Evolutionary conservation across 345 rosid genomes (phyloP), one percentile per base, ranked within the genome.

Genomic region (Gossypium longicalyx): DNA sequence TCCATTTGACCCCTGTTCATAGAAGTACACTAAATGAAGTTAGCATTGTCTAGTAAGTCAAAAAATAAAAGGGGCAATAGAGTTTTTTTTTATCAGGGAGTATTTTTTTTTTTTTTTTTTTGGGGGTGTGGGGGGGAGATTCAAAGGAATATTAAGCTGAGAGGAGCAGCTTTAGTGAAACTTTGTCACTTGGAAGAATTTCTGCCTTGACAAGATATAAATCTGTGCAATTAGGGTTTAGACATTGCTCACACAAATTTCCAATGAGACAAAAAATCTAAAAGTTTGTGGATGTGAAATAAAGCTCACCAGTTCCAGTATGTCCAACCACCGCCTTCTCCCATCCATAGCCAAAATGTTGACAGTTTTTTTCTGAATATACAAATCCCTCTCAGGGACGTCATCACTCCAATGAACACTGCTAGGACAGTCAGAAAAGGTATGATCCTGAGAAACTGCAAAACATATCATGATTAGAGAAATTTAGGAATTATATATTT

Each of bases 261-360:
- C 29, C 25, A 54, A 2, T 6, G 49, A 22, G 41, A 49, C 19
- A 23, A 73, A 63, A 34, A 54, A 69, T 13, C 34, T 25, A 70
- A 9, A 38, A 71, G 22, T 59, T 20, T 45, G 23, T 22, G 53
- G 51, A 27, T 9, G 48, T 23, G 52, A 60, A 34, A 22, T 49
- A 68, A 25, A 70, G 80, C 93, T 84, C 70, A 95, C 99, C 96
- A 90, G 82, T 79, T 87, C 82, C 54, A 85, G 81, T 82, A 93
- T 89, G 86, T 95, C 99, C 82, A 95, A 78, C 99, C 99, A 95
- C 71, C 99, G 87, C 82, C 97, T 86, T 84, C 93, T 93, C 75
- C 99, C 99, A 78, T 95, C 99, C 99, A 95, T 93, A 67, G 99
- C 99, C 90, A 95, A 90, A 82, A 95, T 87, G 41, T 97, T 95